Evolutionary conservation across 2,329 filamentous ascomycete species (phyloP), one percentile per base, ranked within the genome.

Genomic region (Penicillium hordei): DNA sequence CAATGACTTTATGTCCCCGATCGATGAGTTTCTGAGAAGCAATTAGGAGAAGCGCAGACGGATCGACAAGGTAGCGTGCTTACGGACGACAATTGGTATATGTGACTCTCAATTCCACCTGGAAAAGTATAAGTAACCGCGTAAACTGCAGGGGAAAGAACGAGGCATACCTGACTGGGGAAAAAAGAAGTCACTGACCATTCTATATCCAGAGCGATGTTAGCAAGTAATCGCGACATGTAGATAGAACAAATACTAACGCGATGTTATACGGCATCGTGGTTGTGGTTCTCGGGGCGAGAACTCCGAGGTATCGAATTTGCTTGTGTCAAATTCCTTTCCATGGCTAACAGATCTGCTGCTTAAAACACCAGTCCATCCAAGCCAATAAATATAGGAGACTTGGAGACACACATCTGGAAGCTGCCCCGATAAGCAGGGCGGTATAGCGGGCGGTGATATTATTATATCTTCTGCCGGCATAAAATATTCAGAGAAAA

Each of bases 131-230:
- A 29, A 72, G 65, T 9, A 48, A 31, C 1, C 49, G 21, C 7
- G 1, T 9, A n/a, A 15, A 17, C 15, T 27, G 21, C n/a, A 39
- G 21, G 42, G 25, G 36, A 15, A 25, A 9, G n/a, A 42, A 19
- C 31, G 48, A 12, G 23, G 54, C 75, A 52, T 72, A 82, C 81
- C 93, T 52, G 94, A 93, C 71, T 97, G 93, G 15, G 94, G 94
- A 73, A 95, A 99, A 87, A 99, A 99, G 83, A 96, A 97, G 82
- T 99, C 94, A 84, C 93, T 93, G 75, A 97, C 90, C 94, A 99
- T 99, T 59, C 84, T 87, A 65, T 13, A 56, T 13, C 27, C 10
- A 19, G 21, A 58, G 34, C 40, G 42, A 52, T 48, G 48, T 70
- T 62, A 70, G 67, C 75, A 55, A 73, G 63, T 48, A 53, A 58